phyloP scores from a whole-genome alignment of 2,329 filamentous ascomycete species.

The Aureobasidium mangrovei region DNA sequence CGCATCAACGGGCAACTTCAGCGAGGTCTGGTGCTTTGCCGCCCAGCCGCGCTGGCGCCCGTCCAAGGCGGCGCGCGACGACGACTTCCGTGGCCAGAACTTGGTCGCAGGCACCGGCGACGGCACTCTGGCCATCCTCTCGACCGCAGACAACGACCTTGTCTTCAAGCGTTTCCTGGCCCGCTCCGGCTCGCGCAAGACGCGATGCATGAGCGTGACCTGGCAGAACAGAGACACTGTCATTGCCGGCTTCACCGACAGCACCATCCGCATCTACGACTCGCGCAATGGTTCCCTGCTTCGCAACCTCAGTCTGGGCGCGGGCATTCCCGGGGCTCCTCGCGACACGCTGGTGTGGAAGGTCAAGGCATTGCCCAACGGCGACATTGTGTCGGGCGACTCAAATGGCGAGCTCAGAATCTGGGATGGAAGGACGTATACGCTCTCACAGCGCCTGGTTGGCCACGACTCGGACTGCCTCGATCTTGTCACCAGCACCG shows the following conservation, averaged over 20 bases:
- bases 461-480: constrained; percentile 85
- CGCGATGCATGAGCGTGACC: constrained; percentile 80
- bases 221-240: constrained; percentile 79
- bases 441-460: constrained; percentile 74
- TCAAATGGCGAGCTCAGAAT: constrained; percentile 89
- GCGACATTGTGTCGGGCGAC: constrained; percentile 88
- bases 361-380: constrained; percentile 76
- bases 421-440: constrained; percentile 90
- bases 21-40: constrained; percentile 93
- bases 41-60: constrained; percentile 60
- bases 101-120: constrained; percentile 86
- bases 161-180: constrained; percentile 69
- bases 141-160: constrained; percentile 75
- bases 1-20: constrained; percentile 84
- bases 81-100: constrained; percentile 39
- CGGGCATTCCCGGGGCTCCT: constrained; percentile 64
- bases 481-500: constrained; percentile 71
- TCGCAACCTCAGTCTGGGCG: constrained; percentile 76
- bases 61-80: constrained; percentile 16
- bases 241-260: constrained; percentile 91
- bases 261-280: constrained; percentile 86
- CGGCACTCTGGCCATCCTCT: constrained; percentile 78
- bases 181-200: constrained; percentile 70
- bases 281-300: constrained; percentile 67
- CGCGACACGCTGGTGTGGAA: constrained; percentile 90